Conservation (phyloP, 2,329 filamentous ascomycete genomes). For the Diaporthe vexans region DNA sequence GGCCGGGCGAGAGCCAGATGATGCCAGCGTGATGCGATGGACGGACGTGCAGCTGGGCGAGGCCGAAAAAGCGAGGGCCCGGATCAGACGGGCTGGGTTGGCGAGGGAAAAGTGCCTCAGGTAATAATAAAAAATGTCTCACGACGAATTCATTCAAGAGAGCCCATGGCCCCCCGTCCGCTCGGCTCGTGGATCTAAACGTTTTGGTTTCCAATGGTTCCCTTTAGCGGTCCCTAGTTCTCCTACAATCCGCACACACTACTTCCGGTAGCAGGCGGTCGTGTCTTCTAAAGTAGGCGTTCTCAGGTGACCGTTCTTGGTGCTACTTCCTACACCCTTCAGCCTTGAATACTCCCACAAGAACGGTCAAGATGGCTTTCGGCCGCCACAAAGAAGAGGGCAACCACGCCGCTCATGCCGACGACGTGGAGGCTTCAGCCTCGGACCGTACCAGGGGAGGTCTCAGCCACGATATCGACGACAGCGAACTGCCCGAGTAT, state of each 20-base stretch:
- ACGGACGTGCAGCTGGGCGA: slow-evolving; percentile 13
- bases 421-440: slow-evolving; percentile 40
- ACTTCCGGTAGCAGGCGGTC: slow-evolving; percentile 29
- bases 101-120: slow-evolving; percentile 11
- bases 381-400: slow-evolving; percentile 29
- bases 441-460: slow-evolving; percentile 18
- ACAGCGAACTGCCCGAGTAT: slow-evolving; percentile 49
- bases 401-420: neutral
- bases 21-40: slow-evolving; percentile 20
- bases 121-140: neutral
- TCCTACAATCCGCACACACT: slow-evolving; percentile 17
- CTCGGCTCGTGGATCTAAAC: neutral
- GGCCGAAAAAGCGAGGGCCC: slow-evolving; percentile 18
- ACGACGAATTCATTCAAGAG: slow-evolving; percentile 9
- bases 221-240: slow-evolving; percentile 29
- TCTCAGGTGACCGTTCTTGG: slow-evolving; percentile 31
- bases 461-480: neutral
- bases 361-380: slow-evolving; percentile 31
- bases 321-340: slow-evolving; percentile 9
- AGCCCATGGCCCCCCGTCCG: neutral
- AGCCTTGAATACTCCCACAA: neutral
- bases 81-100: slow-evolving; percentile 11
- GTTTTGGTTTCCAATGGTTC: slow-evolving; percentile 14
- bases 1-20: slow-evolving; percentile 11
- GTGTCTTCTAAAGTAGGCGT: slow-evolving; percentile 25